Percentiles rank a stretch among this genome's conserved stretches.
Evolutionary conservation across 345 rosid genomes (phyloP).

Genomic region (Salix brachista): DNA sequence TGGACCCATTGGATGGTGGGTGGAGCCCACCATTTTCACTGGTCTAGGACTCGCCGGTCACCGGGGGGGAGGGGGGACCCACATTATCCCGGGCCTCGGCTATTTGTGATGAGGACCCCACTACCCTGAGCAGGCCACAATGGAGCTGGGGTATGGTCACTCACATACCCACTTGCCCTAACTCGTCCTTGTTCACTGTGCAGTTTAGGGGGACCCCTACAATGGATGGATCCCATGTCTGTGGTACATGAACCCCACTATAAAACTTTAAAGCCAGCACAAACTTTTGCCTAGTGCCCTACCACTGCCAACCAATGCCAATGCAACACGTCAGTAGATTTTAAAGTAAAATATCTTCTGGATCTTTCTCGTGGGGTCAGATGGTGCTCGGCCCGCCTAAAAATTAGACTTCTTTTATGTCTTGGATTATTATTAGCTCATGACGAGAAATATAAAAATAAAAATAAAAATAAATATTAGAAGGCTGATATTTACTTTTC

Average conservation of each 20-base stretch:
- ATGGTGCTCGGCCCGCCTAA: neutral
- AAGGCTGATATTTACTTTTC: too few species aligned
- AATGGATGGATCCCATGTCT: conserved; percentile 4
- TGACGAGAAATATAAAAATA: too few species aligned
- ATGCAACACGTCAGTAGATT: neutral
- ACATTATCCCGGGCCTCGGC: neutral
- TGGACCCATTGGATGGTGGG: conserved; percentile 20
- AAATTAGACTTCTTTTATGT: too few species aligned
- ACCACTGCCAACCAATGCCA: neutral
- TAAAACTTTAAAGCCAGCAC: neutral
- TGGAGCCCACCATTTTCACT: conserved; percentile 30
- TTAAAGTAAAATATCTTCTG: neutral
- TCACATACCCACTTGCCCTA: conserved; percentile 23
- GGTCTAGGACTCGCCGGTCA: conserved; percentile 11
- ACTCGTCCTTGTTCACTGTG: conserved; percentile 10
- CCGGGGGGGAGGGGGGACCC: conserved; percentile 3
- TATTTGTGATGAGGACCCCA: conserved; percentile 7
- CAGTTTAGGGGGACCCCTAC: neutral
- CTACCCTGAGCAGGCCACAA: neutral
- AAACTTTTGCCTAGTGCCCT: neutral
- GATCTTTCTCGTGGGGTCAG: neutral
- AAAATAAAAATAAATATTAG: too few species aligned
- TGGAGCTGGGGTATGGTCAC: conserved; percentile 6
- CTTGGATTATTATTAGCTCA: too few species aligned
- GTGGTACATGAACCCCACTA: neutral